These are phyloP conservation scores for Ruellia speciosa DNA, from an alignment of 305 asterid species.

Conservation along the genomic window DNA sequence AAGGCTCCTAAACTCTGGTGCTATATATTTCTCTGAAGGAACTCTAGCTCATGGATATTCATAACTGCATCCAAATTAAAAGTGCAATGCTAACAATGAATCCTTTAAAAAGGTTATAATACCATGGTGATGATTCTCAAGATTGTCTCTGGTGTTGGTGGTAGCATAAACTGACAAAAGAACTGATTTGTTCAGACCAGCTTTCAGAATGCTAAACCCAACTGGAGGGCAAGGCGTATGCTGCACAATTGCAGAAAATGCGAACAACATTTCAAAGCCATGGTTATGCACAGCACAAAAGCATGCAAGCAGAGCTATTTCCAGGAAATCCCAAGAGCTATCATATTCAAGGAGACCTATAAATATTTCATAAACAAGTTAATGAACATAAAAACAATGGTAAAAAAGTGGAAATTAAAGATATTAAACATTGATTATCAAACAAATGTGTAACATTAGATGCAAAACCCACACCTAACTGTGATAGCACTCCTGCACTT, in stretches of 20 bases:
- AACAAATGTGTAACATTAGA: constrained; percentile 18
- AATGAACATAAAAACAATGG: constrained; percentile 11
- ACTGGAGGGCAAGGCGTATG: constrained; percentile 80
- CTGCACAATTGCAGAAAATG: constrained; percentile 87
- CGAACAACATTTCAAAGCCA: constrained; percentile 82
- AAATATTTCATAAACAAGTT: constrained; percentile 26
- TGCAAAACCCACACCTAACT: constrained; percentile 61
- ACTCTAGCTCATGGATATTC: neutral
- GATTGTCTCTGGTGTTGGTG: constrained; percentile 48
- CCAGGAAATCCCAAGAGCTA: constrained; percentile 74
- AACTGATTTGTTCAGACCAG: constrained; percentile 97
- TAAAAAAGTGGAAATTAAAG: constrained; percentile 13
- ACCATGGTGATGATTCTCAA: constrained; percentile 70
- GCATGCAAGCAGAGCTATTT: constrained; percentile 88
- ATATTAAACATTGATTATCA: constrained; percentile 16
- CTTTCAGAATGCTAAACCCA: constrained; percentile 95
- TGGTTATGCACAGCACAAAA: constrained; percentile 93
- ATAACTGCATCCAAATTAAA: constrained; percentile 9
- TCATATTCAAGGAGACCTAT: constrained; percentile 79
- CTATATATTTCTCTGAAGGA: neutral
- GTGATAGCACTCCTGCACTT: constrained; percentile 63
- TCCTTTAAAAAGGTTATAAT: constrained; percentile 7
- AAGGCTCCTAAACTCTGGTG: neutral
- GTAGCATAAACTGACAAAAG: constrained; percentile 92
- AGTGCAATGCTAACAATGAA: constrained; percentile 1